phyloP scores from a whole-genome alignment of 768 basidiomycete genomes.

The Crepidotus variabilis region DNA sequence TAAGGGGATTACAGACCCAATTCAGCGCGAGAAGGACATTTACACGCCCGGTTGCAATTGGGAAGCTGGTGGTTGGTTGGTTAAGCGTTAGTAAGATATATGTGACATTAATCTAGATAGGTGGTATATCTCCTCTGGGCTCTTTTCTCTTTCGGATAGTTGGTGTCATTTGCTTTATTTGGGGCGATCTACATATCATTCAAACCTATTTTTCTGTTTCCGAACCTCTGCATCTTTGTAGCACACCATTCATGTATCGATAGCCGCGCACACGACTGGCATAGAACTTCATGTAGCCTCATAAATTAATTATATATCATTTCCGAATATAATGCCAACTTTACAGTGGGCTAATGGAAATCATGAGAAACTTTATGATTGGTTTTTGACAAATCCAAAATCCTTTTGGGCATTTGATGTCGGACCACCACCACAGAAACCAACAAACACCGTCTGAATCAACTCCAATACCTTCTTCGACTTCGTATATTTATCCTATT shows the following conservation, averaged over 20 bases:
- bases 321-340: too few relatives aligned
- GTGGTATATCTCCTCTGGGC: neutral
- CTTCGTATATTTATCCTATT: constrained; percentile 36
- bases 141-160: neutral
- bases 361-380: too few relatives aligned
- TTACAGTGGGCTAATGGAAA: too few relatives aligned
- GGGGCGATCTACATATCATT: neutral
- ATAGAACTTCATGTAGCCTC: neutral
- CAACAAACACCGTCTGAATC: too few relatives aligned
- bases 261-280: neutral
- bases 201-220: neutral
- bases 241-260: neutral
- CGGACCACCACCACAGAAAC: too few relatives aligned
- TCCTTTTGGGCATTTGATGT: too few relatives aligned
- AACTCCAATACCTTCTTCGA: too few relatives aligned
- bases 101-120: neutral
- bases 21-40: constrained; percentile 47
- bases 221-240: neutral
- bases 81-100: neutral
- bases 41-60: constrained; percentile 51
- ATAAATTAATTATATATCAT: too few relatives aligned
- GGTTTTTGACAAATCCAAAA: too few relatives aligned
- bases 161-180: neutral
- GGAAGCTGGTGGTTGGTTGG: constrained; percentile 65
- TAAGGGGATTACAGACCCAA: constrained; percentile 50